Conservation (phyloP, 805 yeast genomes). For the Pichia cabralensis region DNA sequence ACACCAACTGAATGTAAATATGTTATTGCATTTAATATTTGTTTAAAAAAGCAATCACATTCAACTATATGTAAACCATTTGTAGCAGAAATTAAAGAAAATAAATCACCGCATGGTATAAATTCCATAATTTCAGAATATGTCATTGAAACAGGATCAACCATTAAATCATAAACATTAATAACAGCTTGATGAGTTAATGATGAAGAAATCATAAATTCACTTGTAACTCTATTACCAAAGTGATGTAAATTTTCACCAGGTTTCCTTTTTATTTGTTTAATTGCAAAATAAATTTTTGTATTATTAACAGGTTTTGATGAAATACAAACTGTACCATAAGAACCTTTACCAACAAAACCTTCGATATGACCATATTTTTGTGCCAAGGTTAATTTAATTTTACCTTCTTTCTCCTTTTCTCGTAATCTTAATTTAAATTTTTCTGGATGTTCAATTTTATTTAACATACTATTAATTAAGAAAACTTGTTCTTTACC, state of each 20-base stretch:
- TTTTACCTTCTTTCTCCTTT: slow-evolving; percentile 13
- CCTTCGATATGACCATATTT: slow-evolving; percentile 46
- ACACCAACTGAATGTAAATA: slow-evolving; percentile 89
- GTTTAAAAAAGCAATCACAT: slow-evolving; percentile 86
- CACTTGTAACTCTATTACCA: slow-evolving; percentile 72
- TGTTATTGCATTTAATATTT: slow-evolving; percentile 68
- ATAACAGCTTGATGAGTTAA: slow-evolving; percentile 68
- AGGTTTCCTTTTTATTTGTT: slow-evolving; percentile 57
- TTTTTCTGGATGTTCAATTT: slow-evolving; percentile 33
- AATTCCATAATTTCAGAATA: slow-evolving; percentile 92
- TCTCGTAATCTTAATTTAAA: slow-evolving; percentile 21
- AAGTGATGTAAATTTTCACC: slow-evolving; percentile 49
- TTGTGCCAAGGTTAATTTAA: slow-evolving; percentile 28
- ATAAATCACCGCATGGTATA: slow-evolving; percentile 80
- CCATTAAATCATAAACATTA: slow-evolving; percentile 72
- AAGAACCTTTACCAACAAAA: slow-evolving; percentile 37
- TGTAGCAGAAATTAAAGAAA: slow-evolving; percentile 43
- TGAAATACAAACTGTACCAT: slow-evolving; percentile 37
- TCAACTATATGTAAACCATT: slow-evolving; percentile 51
- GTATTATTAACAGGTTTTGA: slow-evolving; percentile 32
- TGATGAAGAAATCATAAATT: slow-evolving; percentile 78
- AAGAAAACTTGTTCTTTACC: slow-evolving; percentile 39
- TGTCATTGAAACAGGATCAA: slow-evolving; percentile 55
- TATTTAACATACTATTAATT: slow-evolving; percentile 37
- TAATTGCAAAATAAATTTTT: slow-evolving; percentile 54